Base-by-base conservation (phyloP, 805 yeast species). In the Wickerhamiella azyma region DNA sequence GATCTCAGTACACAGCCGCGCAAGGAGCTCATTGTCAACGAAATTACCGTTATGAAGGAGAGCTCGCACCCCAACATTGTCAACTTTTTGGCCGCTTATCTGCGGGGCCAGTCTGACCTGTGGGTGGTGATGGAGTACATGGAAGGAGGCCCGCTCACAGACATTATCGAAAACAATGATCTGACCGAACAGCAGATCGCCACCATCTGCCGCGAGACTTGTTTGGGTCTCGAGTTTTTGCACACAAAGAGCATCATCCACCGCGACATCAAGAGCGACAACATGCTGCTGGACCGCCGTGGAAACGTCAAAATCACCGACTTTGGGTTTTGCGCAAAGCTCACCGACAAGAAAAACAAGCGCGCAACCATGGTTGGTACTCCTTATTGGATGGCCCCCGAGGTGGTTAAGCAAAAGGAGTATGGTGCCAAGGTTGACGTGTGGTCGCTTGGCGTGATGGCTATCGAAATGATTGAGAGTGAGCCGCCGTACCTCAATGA, bases 121-220 rank as follows among this genome's bases (percentile, higher is more conserved):
- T 89, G 97, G 96, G 98, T 92, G n/a, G 83, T 94, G 28, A 92
- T 92, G 99, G 99, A 92, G 64, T 94, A 79, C 62, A 92, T 92
- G 99, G 96, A 94, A 66, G 98, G 98, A 46, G 99, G 99, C 1
- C 83, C 96, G 4, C 68, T 92, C 54, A 92, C 97, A 0, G 98
- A 92, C 66, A 84, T 94, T 36, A 88, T 94, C 58, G 95, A 86
- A 47, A 84, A 86, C 64, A 88, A 88, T 61, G 79, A 48, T 62
- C 66, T 92, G 55, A 73, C 75, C 14, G 99, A 92, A 63, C 75
- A 77, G 43, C 98, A 94, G 65, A 92, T 94, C 53, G 84, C 96
- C 2, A 77, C 88, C 3, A 85, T 92, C 45, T 89, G 96, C 63
- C 70, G 74, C 49, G 98, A 92, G 61, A 85, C 96, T 0, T 75